These are phyloP conservation scores for Rhodosporidiobolus sp. DNA, from an alignment of 768 basidiomycete species.

Conservation along the genomic window DNA sequence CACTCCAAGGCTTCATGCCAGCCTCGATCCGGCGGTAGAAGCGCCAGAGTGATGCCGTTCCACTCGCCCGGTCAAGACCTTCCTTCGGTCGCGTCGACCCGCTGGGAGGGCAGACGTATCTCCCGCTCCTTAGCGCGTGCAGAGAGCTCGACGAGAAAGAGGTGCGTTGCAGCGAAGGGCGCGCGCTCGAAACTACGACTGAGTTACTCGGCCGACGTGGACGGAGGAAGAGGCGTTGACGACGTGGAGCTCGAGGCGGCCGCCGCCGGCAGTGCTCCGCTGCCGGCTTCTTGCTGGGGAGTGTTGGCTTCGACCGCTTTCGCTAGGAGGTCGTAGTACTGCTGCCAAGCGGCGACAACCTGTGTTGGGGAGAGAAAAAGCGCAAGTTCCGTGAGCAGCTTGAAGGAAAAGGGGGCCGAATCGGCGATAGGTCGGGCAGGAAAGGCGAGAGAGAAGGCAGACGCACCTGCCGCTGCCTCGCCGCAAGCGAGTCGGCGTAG, in stretches of 20 bases:
- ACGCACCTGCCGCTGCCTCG: slow-evolving; percentile 65
- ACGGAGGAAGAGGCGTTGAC: too few species aligned
- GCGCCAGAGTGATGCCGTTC: not conserved
- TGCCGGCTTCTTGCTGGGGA: not conserved
- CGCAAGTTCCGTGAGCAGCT: not conserved
- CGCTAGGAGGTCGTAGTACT: slow-evolving; percentile 30
- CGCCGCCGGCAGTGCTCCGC: not conserved
- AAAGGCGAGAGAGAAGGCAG: not conserved
- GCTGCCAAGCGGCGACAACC: slow-evolving; percentile 33
- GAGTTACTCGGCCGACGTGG: too few species aligned
- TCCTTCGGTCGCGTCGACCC: too few species aligned
- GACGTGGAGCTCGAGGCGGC: not conserved
- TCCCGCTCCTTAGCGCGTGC: too few species aligned
- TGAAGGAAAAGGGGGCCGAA: not conserved
- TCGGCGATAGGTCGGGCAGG: not conserved
- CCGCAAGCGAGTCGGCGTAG: slow-evolving; percentile 82
- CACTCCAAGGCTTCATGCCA: too few species aligned
- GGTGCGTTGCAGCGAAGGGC: too few species aligned
- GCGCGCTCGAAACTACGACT: not conserved
- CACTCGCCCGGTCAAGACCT: too few species aligned
- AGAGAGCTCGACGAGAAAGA: too few species aligned
- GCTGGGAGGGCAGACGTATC: too few species aligned
- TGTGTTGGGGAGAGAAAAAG: not conserved
- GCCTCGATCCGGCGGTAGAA: too few species aligned
- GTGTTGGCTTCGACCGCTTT: slow-evolving; percentile 17